A percentile compares a stretch with the other conserved stretches of the same genome.
phyloP scores from a whole-genome alignment of 2,329 filamentous ascomycete species.

The Dactylellina haptotyla region DNA sequence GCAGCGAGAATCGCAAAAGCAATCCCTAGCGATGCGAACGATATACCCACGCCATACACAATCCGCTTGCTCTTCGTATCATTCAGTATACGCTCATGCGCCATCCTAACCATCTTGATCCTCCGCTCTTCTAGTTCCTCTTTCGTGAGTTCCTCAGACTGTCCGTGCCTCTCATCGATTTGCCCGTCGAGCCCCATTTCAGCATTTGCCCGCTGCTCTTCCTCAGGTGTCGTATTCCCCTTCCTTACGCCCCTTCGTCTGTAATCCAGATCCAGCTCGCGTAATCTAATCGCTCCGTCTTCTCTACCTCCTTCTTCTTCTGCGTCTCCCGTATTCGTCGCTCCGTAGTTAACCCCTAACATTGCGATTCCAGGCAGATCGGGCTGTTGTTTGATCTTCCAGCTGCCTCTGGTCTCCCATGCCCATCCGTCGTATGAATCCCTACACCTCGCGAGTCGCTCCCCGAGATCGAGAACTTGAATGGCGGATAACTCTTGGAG shows the following conservation, averaged over 20 bases:
- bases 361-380: conserved; percentile 32
- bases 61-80: conserved; percentile 38
- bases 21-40: conserved; percentile 10
- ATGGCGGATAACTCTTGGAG: conserved; percentile 25
- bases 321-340: background rate
- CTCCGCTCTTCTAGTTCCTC: conserved; percentile 4
- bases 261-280: conserved; percentile 48
- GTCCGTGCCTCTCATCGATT: background rate
- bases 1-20: conserved; percentile 16
- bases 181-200: background rate
- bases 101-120: conserved; percentile 11
- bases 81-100: conserved; percentile 36
- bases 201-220: background rate
- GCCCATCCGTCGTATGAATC: conserved; percentile 33
- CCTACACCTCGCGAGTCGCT: conserved; percentile 18
- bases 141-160: background rate
- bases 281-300: background rate
- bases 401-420: conserved; percentile 22
- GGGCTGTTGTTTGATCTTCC: conserved; percentile 40
- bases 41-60: conserved; percentile 18
- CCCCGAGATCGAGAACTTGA: conserved; percentile 34
- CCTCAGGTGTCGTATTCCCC: conserved; percentile 32
- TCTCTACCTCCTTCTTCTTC: background rate
- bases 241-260: conserved; percentile 1
- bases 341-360: conserved; percentile 7